These are phyloP conservation scores for Ascodesmis nigricans DNA, from an alignment of 495 filamentous ascomycete species.

Conservation along the genomic window DNA sequence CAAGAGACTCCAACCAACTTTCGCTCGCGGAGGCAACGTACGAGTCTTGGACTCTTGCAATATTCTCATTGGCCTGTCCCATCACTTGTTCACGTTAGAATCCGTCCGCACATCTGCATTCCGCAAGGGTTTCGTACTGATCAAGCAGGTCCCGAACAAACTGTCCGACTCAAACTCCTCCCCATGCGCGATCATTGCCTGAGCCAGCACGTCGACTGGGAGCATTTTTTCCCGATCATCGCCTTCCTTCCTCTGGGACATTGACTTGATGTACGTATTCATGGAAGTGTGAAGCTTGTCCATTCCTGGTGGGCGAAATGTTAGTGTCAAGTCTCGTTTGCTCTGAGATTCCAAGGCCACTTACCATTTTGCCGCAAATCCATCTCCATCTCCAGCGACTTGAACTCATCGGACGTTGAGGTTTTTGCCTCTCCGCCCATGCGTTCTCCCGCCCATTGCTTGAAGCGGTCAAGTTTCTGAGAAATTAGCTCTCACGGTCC, in stretches of 20 bases:
- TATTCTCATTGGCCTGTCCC: slow-evolving; percentile 67
- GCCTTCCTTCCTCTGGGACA: slow-evolving; percentile 65
- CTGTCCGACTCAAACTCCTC: slow-evolving; percentile 86
- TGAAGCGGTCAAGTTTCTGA: slow-evolving; percentile 85
- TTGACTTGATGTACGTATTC: slow-evolving; percentile 71
- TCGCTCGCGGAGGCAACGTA: slow-evolving; percentile 63
- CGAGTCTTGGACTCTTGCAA: slow-evolving; percentile 67
- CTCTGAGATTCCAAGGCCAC: slow-evolving; percentile 6
- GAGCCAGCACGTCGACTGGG: slow-evolving; percentile 60
- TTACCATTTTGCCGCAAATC: slow-evolving; percentile 70
- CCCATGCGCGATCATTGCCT: slow-evolving; percentile 73
- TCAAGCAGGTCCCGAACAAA: slow-evolving; percentile 77
- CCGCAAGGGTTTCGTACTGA: slow-evolving; percentile 31
- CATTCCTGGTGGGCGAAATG: slow-evolving; percentile 38
- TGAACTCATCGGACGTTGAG: slow-evolving; percentile 77
- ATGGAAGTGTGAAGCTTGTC: slow-evolving; percentile 80
- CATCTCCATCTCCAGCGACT: slow-evolving; percentile 84
- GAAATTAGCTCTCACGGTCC: not conserved
- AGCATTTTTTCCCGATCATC: slow-evolving; percentile 59
- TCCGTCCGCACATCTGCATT: not conserved
- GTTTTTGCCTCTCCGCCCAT: slow-evolving; percentile 92
- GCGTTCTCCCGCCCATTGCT: slow-evolving; percentile 95
- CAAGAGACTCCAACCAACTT: slow-evolving; percentile 79
- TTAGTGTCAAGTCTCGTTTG: not conserved
- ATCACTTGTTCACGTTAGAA: slow-evolving; percentile 30